Percentiles rank a stretch among this genome's conserved stretches.
These are phyloP conservation scores for Microstegium vimineum DNA, from an alignment of 176 grass and related monocot genomes.

Conservation along the genomic window DNA sequence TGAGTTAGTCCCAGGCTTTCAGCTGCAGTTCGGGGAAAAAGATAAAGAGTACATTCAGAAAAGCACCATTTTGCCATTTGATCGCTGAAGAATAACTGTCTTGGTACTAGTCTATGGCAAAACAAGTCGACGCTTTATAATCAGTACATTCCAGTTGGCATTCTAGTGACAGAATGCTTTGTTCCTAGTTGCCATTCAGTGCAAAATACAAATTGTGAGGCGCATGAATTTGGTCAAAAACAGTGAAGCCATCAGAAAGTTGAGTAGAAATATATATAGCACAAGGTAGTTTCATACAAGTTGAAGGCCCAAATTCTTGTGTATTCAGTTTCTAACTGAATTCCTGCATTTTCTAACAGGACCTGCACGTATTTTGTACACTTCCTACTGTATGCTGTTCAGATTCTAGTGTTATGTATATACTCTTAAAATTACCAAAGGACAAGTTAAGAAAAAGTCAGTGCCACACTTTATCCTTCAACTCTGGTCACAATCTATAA, in stretches of 20 bases:
- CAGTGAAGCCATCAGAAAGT: background rate
- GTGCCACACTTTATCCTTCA: slow-evolving; percentile 14
- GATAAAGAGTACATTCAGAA: background rate
- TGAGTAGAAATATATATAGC: background rate
- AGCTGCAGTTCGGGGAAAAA: slow-evolving; percentile 34
- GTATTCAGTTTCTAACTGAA: background rate
- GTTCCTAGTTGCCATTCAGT: background rate
- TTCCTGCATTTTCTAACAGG: background rate
- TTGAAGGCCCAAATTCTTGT: background rate
- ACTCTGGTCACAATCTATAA: slow-evolving; percentile 17
- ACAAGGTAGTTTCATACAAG: background rate
- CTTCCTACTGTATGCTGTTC: background rate
- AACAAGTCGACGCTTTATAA: background rate
- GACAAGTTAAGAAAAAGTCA: background rate
- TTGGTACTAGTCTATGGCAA: background rate
- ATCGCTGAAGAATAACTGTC: background rate
- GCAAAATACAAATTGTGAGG: background rate
- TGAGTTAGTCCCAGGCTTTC: slow-evolving; percentile 68
- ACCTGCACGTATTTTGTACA: background rate
- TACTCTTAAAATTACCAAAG: background rate
- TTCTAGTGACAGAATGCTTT: background rate
- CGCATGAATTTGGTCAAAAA: background rate
- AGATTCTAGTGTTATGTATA: background rate
- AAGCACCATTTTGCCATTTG: background rate
- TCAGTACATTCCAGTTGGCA: background rate